Evolutionary conservation across 805 yeast genomes (phyloP).

Genomic region (Kazachstania martiniae): DNA sequence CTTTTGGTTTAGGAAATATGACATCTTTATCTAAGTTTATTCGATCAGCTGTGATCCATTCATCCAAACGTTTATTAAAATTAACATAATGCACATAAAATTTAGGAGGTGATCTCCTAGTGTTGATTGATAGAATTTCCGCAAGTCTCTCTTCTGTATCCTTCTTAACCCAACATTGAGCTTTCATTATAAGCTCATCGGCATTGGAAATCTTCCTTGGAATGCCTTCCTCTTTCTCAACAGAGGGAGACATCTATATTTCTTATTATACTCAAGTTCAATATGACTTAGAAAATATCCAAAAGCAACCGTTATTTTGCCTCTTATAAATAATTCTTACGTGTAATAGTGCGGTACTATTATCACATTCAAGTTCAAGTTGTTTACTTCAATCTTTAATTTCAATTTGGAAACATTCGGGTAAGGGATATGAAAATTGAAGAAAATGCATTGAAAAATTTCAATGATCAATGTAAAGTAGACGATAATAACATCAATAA

Average conservation of each 20-base stretch:
- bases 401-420: no score
- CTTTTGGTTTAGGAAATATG: slow-evolving; percentile 54
- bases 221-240: slow-evolving; percentile 7
- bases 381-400: no score
- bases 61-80: slow-evolving; percentile 92
- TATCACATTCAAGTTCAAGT: no score
- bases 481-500: no score
- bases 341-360: no score
- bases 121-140: slow-evolving; percentile 69
- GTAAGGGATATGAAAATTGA: no score
- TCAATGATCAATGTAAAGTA: no score
- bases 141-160: slow-evolving; percentile 75
- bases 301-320: no score
- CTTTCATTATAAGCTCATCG: slow-evolving; percentile 58
- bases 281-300: no score
- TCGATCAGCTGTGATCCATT: slow-evolving; percentile 72
- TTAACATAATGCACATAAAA: slow-evolving; percentile 92
- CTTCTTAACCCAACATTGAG: slow-evolving; percentile 72
- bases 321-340: no score
- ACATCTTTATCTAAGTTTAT: slow-evolving; percentile 65
- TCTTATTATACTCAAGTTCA: no score
- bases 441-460: no score
- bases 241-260: background rate
- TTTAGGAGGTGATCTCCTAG: slow-evolving; percentile 63
- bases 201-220: slow-evolving; percentile 22